A percentile compares a stretch with the other conserved stretches of the same genome.
These are phyloP conservation scores for Mycena galericulata DNA, from an alignment of 768 basidiomycete species.

Conservation along the genomic window DNA sequence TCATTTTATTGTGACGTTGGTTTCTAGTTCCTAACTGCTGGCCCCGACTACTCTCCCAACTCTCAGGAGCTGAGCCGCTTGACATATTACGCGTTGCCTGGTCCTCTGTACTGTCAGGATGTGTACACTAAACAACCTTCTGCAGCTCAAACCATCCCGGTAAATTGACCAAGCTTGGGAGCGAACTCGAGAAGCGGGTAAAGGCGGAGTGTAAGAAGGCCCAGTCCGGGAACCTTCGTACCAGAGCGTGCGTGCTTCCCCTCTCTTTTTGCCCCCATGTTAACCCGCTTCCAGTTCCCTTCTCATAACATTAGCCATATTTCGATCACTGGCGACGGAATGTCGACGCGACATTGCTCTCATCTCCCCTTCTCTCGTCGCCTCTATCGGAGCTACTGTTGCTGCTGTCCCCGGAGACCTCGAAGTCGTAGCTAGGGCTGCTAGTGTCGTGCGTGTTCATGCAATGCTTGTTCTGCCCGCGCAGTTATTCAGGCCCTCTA, in stretches of 20 bases:
- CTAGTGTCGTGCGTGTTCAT: conserved; percentile 74
- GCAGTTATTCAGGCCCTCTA: conserved; percentile 45
- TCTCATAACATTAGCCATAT: conserved; percentile 85
- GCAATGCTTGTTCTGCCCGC: conserved; percentile 1
- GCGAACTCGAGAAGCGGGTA: conserved; percentile 82
- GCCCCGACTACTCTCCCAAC: conserved; percentile 84
- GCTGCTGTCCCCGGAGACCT: conserved; percentile 70
- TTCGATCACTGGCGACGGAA: conserved; percentile 86
- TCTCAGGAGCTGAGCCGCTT: conserved; percentile 87
- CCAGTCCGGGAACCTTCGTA: conserved; percentile 78
- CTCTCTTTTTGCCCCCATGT: conserved; percentile 1
- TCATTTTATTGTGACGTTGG: conserved; percentile 13
- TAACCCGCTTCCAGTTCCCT: conserved; percentile 63
- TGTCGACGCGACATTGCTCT: conserved; percentile 87
- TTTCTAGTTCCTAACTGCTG: conserved; percentile 68
- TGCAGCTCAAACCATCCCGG: conserved; percentile 78
- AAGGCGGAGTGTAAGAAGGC: conserved; percentile 75
- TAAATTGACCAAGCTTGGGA: conserved; percentile 81
- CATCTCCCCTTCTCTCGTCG: conserved; percentile 75
- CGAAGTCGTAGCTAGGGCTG: conserved; percentile 81
- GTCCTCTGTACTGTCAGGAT: background rate
- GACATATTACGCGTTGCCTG: conserved; percentile 80
- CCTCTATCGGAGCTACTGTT: conserved; percentile 71
- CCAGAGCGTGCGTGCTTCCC: conserved; percentile 74
- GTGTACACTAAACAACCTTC: background rate